These are phyloP conservation scores for Trypanosoma mega DNA, from an alignment of 208 protist species.

Conservation along the genomic window DNA sequence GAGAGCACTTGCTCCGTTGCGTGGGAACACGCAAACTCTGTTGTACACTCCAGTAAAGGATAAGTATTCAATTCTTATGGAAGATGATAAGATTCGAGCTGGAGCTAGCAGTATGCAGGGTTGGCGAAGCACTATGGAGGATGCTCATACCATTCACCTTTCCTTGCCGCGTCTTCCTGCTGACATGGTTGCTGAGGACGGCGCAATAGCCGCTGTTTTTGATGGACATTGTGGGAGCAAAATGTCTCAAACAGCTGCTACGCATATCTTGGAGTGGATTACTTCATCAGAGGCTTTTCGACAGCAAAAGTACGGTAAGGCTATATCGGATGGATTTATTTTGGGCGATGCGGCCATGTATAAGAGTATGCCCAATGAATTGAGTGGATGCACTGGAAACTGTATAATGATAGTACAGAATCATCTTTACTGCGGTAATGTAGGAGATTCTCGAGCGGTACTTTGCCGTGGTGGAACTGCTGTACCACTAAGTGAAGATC, in stretches of 20 bases:
- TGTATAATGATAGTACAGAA: slow-evolving; percentile 82
- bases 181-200: slow-evolving; percentile 69
- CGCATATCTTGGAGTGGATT: slow-evolving; percentile 74
- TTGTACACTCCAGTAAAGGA: slow-evolving; percentile 77
- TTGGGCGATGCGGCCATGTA: slow-evolving; percentile 66
- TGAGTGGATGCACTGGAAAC: slow-evolving; percentile 85
- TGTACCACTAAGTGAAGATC: slow-evolving; percentile 93
- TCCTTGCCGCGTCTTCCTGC: slow-evolving; percentile 69
- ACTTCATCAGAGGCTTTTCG: slow-evolving; percentile 52
- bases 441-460: slow-evolving; percentile 91
- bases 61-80: slow-evolving; percentile 91
- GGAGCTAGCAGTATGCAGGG: slow-evolving; percentile 92
- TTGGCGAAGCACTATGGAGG: slow-evolving; percentile 91
- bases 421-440: slow-evolving; percentile 93
- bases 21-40: slow-evolving; percentile 75
- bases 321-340: slow-evolving; percentile 68
- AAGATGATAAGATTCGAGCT: slow-evolving; percentile 88
- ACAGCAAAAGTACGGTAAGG: slow-evolving; percentile 63
- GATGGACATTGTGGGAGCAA: slow-evolving; percentile 88
- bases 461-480: slow-evolving; percentile 83
- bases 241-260: slow-evolving; percentile 75
- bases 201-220: slow-evolving; percentile 81
- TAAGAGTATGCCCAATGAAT: slow-evolving; percentile 69
- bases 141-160: slow-evolving; percentile 85
- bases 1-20: slow-evolving; percentile 44